Conservation (phyloP, 2,329 filamentous ascomycete species). For the Nemania abortiva region DNA sequence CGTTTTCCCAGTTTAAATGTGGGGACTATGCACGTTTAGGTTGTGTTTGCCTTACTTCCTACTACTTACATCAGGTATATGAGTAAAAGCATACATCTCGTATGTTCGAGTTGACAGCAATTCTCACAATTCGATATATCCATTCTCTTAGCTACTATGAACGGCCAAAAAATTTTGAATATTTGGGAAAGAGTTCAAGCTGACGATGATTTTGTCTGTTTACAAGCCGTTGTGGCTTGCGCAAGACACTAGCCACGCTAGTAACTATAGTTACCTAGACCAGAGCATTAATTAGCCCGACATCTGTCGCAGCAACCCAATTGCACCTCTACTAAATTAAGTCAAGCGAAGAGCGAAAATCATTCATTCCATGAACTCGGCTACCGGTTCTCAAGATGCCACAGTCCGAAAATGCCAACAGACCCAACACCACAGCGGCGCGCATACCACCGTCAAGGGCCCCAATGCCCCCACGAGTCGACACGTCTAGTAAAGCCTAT, state of each 20-base stretch:
- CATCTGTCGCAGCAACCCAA: neutral
- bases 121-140: too few relatives aligned
- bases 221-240: neutral
- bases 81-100: too few relatives aligned
- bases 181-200: too few relatives aligned
- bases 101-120: too few relatives aligned
- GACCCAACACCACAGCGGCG: constrained; percentile 9
- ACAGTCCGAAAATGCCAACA: constrained; percentile 9
- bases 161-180: too few relatives aligned
- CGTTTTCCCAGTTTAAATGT: too few relatives aligned
- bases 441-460: constrained; percentile 9
- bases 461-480: constrained; percentile 37
- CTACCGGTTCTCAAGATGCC: constrained; percentile 23
- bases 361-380: neutral
- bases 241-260: neutral
- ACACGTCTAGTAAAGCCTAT: constrained; percentile 54
- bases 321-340: neutral
- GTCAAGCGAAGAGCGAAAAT: neutral
- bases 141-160: too few relatives aligned
- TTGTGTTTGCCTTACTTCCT: too few relatives aligned
- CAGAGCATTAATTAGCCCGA: too few relatives aligned
- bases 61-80: too few relatives aligned
- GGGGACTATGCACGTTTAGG: too few relatives aligned
- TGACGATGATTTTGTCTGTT: too few relatives aligned
- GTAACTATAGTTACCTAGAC: neutral